Evolutionary conservation across 352 stramenopile species (phyloP), one percentile per base, ranked within the genome.

Genomic region (Thalassiosira exigua): DNA sequence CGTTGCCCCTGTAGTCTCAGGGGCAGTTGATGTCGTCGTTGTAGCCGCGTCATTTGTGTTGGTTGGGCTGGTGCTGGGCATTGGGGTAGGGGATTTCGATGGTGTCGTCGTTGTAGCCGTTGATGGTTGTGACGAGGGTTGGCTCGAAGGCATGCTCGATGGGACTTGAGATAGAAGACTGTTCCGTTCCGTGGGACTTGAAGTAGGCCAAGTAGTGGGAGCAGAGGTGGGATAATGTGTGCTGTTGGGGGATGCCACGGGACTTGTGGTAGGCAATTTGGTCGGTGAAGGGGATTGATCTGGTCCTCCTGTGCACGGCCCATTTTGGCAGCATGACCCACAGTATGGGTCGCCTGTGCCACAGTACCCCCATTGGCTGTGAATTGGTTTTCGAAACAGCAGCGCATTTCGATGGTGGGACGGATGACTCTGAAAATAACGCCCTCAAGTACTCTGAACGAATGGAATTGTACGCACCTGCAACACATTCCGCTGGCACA

Each of bases 321-420:
- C 36, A n/a, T 41, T 50, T 30, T 52, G 27, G 50, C 58, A 69
- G n/a, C 64, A 75, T 36, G 71, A 33, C 59, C 59, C 61, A 21
- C 78, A 85, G 46, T 84, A 65, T 7, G 24, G 64, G 11, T 54
- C 59, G n/a, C 30, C 27, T 33, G 36, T 64, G 24, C 76, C 76
- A 66, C 79, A 84, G 29, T 81, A 72, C 3, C 81, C 54, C 4
- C n/a, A n/a, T n/a, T n/a, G n/a, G n/a, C n/a, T n/a, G n/a, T n/a
- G n/a, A n/a, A n/a, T n/a, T n/a, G n/a, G n/a, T n/a, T n/a, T n/a
- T n/a, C n/a, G n/a, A n/a, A n/a, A n/a, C n/a, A n/a, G n/a, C n/a
- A n/a, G n/a, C n/a, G n/a, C n/a, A n/a, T n/a, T n/a, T n/a, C n/a
- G n/a, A n/a, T n/a, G n/a, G n/a, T n/a, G n/a, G n/a, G n/a, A n/a